Evolutionary conservation across 73 alveolate species (phyloP).

Genomic region (Tetrahymena borealis): DNA sequence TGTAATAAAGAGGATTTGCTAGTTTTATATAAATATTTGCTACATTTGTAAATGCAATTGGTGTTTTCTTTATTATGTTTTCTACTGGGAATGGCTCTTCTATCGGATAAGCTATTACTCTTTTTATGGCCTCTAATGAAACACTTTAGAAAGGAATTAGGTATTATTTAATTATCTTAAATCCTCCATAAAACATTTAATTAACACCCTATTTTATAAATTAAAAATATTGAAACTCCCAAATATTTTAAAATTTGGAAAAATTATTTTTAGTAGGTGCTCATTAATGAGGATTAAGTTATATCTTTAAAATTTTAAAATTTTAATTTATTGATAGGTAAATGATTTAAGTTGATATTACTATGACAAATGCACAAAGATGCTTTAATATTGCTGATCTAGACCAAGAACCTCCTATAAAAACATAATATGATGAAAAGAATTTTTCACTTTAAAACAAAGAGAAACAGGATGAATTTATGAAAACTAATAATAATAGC

Average conservation of each 20-base stretch:
- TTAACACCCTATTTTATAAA: neutral
- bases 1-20: neutral
- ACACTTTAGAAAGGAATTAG: neutral
- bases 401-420: neutral
- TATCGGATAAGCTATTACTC: neutral
- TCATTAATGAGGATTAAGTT: too few relatives aligned
- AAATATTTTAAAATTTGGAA: too few relatives aligned
- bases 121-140: neutral
- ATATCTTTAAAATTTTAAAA: too few relatives aligned
- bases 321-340: neutral
- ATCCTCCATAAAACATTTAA: neutral
- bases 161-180: neutral
- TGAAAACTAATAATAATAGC: too few relatives aligned
- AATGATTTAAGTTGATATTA: too few relatives aligned
- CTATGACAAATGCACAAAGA: constrained; percentile 21
- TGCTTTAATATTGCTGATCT: constrained; percentile 10
- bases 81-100: neutral
- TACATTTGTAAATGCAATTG: neutral
- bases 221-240: too few relatives aligned
- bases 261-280: too few relatives aligned
- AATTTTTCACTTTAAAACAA: too few relatives aligned
- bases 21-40: neutral
- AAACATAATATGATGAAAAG: neutral
- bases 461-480: neutral
- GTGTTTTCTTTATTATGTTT: neutral